These are phyloP conservation scores for Prunus persica DNA, from an alignment of 306 rosid species.

Conservation along the genomic window Prunus_persica_NCBIv2 NC_034009.1:7808501-7809000, in stretches of 20 bases:
- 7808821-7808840: neutral
- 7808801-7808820: neutral
- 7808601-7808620: neutral
- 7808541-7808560: neutral
- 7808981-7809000: slow-evolving; percentile 43
- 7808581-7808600: neutral
- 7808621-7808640: too few species aligned
- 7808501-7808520: neutral
- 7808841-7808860: slow-evolving; percentile 52
- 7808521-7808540: neutral
- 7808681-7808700: too few species aligned
- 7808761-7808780: neutral
- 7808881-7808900: slow-evolving; percentile 56
- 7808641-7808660: too few species aligned
- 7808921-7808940: slow-evolving; percentile 42
- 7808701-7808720: too few species aligned
- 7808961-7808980: slow-evolving; percentile 59
- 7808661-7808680: too few species aligned
- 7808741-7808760: neutral
- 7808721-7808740: too few species aligned
- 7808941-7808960: slow-evolving; percentile 26
- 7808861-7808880: slow-evolving; percentile 52
- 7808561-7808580: neutral
- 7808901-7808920: slow-evolving; percentile 49
- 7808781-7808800: too few species aligned